Evolutionary conservation across 2,329 filamentous ascomycete genomes (phyloP), one percentile per base, ranked within the genome.

Genomic region (Ascosphaera apis): DNA sequence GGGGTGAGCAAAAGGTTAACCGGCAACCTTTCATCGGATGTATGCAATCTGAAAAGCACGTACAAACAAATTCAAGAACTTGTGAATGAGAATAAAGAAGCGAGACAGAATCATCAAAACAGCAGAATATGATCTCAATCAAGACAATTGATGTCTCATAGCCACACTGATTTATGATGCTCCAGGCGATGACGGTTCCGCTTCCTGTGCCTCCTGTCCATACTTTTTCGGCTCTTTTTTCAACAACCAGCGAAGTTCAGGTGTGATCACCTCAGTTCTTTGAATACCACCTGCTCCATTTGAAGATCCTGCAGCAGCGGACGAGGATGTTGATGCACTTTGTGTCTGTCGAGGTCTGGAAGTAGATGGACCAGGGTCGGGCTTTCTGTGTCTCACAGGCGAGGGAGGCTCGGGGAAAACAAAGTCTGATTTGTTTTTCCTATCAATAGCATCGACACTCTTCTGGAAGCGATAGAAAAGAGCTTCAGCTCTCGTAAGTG

Each of bases 401-500:
- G 44, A 32, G 48, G 57, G 50, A 39, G 66, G 71, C 0, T 62
- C 58, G 0, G 83, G 83, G 45, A 92, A 91, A 12, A 33, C 8
- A 21, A 16, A 33, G 5, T 33, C 31, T 4, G 31, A 4, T 48
- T 80, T 83, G 36, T 76, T 66, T 54, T 88, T 91, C 58, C 88
- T 86, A 55, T 98, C 91, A 25, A 92, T 76, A 0, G 81, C 78
- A 48, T 95, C 82, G 8, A 98, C 77, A 1, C 81, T 76, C 32
- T 83, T 69, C 48, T 91, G 76, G 56, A 92, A 98, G 35, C 79
- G 74, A 42, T 71, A 72, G 62, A 91, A 98, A 2, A 98, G 69
- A 0, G 73, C 69, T 55, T 98, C 88, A 8, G 88, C 88, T 21
- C 84, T 72, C 40, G 91, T 72, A 13, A 95, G 68, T 0, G 82